Evolutionary conservation across 2,329 filamentous ascomycete species (phyloP).

Genomic region (Nothophaeocryptopus gaeumannii): DNA sequence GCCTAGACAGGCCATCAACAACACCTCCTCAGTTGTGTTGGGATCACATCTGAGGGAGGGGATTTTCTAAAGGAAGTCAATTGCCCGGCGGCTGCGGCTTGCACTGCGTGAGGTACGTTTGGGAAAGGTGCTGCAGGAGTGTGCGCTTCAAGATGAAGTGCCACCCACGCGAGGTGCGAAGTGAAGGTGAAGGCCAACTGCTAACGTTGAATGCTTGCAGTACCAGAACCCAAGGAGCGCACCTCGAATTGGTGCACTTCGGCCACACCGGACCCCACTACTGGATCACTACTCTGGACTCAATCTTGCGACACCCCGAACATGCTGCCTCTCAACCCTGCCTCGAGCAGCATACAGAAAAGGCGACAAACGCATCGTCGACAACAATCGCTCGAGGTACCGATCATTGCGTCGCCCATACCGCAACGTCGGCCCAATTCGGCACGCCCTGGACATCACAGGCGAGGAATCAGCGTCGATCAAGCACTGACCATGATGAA

Average conservation of each 20-base stretch:
- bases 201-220: too few species aligned
- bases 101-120: conserved; percentile 68
- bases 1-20: conserved; percentile 8
- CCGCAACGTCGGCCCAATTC: conserved; percentile 51
- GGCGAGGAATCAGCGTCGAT: conserved; percentile 82
- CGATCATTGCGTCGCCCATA: conserved; percentile 63
- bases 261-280: too few species aligned
- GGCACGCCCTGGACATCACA: conserved; percentile 54
- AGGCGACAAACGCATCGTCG: conserved; percentile 76
- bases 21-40: conserved; percentile 20
- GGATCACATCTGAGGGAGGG: conserved; percentile 23
- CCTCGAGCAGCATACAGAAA: conserved; percentile 61
- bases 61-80: conserved; percentile 17
- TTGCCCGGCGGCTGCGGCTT: conserved; percentile 66
- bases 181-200: too few species aligned
- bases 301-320: conserved; percentile 51
- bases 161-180: too few species aligned
- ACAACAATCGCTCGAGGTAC: conserved; percentile 81
- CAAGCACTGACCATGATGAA: conserved; percentile 43
- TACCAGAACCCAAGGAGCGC: too few species aligned
- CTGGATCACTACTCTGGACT: conserved; percentile 55
- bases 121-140: too few species aligned
- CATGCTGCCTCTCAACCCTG: conserved; percentile 74
- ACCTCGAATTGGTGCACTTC: too few species aligned
- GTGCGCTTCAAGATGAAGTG: too few species aligned